Base-by-base conservation (phyloP, 345 rosid species). In the Brassica carinata region DNA sequence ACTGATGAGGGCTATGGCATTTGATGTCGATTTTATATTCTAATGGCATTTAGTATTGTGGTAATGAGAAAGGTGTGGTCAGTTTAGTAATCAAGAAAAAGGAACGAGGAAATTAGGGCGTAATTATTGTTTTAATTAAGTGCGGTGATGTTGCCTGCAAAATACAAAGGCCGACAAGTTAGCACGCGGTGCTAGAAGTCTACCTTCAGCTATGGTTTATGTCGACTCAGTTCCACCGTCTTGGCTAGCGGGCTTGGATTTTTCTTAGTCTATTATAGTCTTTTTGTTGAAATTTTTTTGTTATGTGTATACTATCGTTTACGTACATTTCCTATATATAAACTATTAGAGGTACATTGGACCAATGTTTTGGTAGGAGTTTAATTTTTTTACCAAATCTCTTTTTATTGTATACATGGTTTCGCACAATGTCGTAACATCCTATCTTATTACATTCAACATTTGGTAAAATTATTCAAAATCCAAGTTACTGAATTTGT, bases 31-130 rank as follows among this genome's bases (percentile, higher is more conserved):
- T 19, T 69, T 45, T 70, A 19, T 18, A 30, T 13, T 19, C 23
- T 1, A 18, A 59, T 36, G 1, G n/a, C 26, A 69, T 30, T 62
- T 63, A 63, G 38, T n/a, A 45, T 57, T 65, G 61, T 79, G 73
- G 82, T 67, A 13, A 18, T 17, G 40, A 79, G 38, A 18, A 43
- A 6, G 27, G 51, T 73, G 40, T 67, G 73, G 58, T 57, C 26
- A 67, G 40, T 26, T 66, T 63, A 2, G 27, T 74, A 71, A 71
- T 48, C 27, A 74, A 74, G 71, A 64, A 74, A 64, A 45, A 38
- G 15, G 19, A 63, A 70, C 8, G 14, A 64, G 30, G 70, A 11
- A 27, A 61, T 13, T 45, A 14, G 55, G 55, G 15, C 55, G 1
- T 45, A 45, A 45, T 45, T 11, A 3, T 13, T 45, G 55, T 45